Evolutionary conservation across 176 grass and related monocot species (phyloP).

Genomic region (Triticum aestivum): DNA sequence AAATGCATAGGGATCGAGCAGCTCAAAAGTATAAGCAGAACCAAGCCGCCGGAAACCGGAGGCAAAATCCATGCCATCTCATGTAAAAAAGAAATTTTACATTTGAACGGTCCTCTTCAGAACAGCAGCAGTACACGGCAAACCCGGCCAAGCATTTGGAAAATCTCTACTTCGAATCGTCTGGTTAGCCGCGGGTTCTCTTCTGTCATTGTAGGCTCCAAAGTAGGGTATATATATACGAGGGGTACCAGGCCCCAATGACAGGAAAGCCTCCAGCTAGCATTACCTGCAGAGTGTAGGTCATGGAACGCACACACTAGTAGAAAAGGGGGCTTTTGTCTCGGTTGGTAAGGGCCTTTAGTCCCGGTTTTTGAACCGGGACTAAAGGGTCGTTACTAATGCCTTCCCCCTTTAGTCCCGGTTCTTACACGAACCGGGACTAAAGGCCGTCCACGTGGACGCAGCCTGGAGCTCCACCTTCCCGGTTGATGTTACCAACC

Average conservation of each 20-base stretch:
- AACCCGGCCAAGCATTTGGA: conserved; percentile 15
- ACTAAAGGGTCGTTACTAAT: no score
- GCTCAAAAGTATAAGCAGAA: neutral
- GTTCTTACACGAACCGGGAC: no score
- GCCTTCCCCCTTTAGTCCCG: no score
- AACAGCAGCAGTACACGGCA: conserved; percentile 25
- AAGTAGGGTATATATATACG: neutral
- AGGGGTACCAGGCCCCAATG: neutral
- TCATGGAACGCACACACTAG: no score
- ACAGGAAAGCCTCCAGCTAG: neutral
- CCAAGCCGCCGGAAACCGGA: neutral
- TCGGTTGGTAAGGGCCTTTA: no score
- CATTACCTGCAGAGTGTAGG: neutral
- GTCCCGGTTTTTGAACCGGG: no score
- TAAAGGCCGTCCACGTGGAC: no score
- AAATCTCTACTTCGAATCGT: neutral
- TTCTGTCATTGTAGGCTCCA: conserved; percentile 20
- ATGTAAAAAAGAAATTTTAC: conserved; percentile 23
- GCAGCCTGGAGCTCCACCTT: no score
- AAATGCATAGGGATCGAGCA: neutral
- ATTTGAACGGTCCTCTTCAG: conserved; percentile 25
- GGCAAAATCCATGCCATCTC: conserved; percentile 28
- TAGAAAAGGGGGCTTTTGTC: no score
- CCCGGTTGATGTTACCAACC: no score
- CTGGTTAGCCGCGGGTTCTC: neutral